Evolutionary conservation across 371 early-diverging fungal genomes (phyloP), one percentile per base, ranked within the genome.

Genomic region (Mucor racemosus): DNA sequence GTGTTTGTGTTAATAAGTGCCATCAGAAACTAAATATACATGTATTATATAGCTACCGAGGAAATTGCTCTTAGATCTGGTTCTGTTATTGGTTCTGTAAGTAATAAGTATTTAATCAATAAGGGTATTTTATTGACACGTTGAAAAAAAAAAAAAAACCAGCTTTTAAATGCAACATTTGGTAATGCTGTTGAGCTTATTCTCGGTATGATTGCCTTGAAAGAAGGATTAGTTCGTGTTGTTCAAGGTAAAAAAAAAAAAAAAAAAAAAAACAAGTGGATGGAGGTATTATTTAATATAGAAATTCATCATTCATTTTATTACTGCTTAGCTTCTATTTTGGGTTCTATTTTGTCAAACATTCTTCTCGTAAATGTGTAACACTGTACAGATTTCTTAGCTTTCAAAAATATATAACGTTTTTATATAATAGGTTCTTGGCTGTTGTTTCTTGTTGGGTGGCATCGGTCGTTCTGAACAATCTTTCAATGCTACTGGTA

Each of bases 101-200:
- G 68, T 63, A n/a, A 35, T 55, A 0, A 5, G n/a, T 10, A 19
- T 17, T 50, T 21, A 26, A 26, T 11, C 8, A 21, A 13, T 14
- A 41, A 26, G 3, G 26, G 3, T 26, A 3, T 3, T 26, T 26
- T 26, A 26, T 26, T 26, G 3, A 26, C 26, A 48, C 21, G 4
- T 48, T 21, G n/a, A 19, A 35, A n/a, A 35, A 11, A 14, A n/a
- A 5, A 19, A 35, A n/a, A 35, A 11, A 14, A n/a, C 38, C 58
- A 63, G 67, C 67, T 80, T 50, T 62, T 81, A 39, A 80, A 80
- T 59, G 80, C 80, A 31, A 80, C 80, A 11, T 80, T 80, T 66
- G 86, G 94, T 79, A 77, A 94, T 65, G 93, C 94, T 7, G 94
- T 96, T 38, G 97, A 97, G 76, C 74, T 94, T 61, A 87, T 94